Evolutionary conservation across 148 eudicot genomes (phyloP).

Genomic region (Rhododendron ovatum): DNA sequence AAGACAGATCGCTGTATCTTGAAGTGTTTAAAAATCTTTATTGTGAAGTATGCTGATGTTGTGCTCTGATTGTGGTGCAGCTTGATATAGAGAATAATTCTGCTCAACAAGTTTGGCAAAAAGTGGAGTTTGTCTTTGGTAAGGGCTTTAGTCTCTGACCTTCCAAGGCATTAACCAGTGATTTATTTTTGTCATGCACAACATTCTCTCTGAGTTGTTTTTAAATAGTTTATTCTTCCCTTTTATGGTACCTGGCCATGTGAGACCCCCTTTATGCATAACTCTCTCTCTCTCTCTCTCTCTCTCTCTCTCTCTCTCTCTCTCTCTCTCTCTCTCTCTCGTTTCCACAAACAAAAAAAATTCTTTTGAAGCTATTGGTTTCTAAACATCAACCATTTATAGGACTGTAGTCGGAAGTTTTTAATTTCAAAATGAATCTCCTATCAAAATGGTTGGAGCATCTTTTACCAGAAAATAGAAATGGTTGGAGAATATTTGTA

Average conservation of each 20-base stretch:
- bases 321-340: background rate
- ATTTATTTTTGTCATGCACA: background rate
- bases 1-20: background rate
- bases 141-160: slow-evolving; percentile 20
- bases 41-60: background rate
- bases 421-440: background rate
- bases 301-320: too few relatives aligned
- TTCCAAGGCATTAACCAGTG: background rate
- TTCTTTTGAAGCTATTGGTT: background rate
- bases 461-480: background rate
- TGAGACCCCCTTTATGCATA: background rate
- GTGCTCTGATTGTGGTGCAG: slow-evolving; percentile 35
- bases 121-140: slow-evolving; percentile 89
- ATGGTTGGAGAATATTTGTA: slow-evolving; percentile 6
- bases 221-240: background rate
- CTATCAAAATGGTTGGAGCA: background rate
- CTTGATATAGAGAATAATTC: slow-evolving; percentile 81
- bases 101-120: slow-evolving; percentile 75
- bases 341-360: background rate
- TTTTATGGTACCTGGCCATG: background rate
- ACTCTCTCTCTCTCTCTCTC: background rate
- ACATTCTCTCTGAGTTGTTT: background rate
- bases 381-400: background rate
- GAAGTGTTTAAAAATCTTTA: background rate
- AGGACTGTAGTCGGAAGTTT: background rate